Evolutionary conservation across 73 alveolate species (phyloP).

Genomic region (Paramecium tetraurelia): DNA sequence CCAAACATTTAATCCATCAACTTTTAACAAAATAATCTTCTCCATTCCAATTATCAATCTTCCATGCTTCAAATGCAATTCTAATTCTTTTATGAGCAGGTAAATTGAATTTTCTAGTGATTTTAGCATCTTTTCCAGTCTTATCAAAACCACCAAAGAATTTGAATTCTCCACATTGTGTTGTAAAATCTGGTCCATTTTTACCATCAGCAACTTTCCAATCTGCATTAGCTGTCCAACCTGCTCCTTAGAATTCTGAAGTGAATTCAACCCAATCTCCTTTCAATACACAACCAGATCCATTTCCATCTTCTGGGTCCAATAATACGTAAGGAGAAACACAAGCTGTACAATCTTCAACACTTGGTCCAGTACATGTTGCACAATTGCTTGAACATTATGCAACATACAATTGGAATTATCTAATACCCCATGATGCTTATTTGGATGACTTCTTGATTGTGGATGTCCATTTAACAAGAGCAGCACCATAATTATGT

Average conservation of each 20-base stretch:
- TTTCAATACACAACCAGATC: not conserved
- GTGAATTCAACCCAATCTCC: constrained; percentile 5
- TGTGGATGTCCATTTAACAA: not conserved
- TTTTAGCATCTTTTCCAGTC: constrained; percentile 9
- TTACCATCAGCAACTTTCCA: not conserved
- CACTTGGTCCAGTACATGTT: constrained; percentile 1
- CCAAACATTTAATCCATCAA: not conserved
- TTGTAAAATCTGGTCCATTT: not conserved
- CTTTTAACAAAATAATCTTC: not conserved
- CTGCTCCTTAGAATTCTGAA: not conserved
- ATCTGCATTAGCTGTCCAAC: constrained; percentile 21
- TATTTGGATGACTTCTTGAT: not conserved
- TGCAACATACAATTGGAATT: constrained; percentile 5
- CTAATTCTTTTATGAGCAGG: constrained; percentile 25
- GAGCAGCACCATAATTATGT: constrained; percentile 35
- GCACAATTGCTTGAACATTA: constrained; percentile 16
- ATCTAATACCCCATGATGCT: constrained; percentile 33
- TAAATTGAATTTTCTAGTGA: not conserved
- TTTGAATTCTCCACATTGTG: not conserved
- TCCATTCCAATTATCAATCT: constrained; percentile 17
- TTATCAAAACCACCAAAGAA: constrained; percentile 36
- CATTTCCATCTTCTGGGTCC: constrained; percentile 31
- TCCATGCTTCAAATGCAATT: not conserved
- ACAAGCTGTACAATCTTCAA: constrained; percentile 15
- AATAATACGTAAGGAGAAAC: constrained; percentile 10